Evolutionary conservation across 1,284 basidiomycete species (phyloP).

Genomic region (Fomitopsis palustris): DNA sequence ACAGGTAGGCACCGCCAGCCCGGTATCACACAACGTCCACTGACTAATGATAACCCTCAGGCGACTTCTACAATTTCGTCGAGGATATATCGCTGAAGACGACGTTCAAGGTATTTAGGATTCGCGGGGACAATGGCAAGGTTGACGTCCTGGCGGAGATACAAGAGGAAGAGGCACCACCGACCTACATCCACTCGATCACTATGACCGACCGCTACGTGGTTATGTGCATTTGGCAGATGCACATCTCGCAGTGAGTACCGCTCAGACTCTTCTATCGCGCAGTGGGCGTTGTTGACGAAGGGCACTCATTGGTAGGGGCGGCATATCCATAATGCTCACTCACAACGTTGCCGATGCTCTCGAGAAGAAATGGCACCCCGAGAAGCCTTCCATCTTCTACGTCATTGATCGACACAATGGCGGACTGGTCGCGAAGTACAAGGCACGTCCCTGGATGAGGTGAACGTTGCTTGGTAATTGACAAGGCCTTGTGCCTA

Average conservation of each 20-base stretch:
- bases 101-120: slow-evolving; percentile 31
- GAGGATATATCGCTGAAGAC: slow-evolving; percentile 22
- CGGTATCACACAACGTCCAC: not conserved
- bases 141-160: slow-evolving; percentile 35
- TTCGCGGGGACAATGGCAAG: slow-evolving; percentile 24
- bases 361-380: slow-evolving; percentile 28
- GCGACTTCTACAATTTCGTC: slow-evolving; percentile 35
- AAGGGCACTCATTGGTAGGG: slow-evolving; percentile 8
- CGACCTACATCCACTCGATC: slow-evolving; percentile 34
- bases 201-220: slow-evolving; percentile 33
- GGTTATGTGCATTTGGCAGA: slow-evolving; percentile 32
- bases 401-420: slow-evolving; percentile 34
- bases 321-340: slow-evolving; percentile 20
- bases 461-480: too few relatives aligned
- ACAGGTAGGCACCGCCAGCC: slow-evolving; percentile 29
- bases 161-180: slow-evolving; percentile 28
- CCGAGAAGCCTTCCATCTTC: slow-evolving; percentile 26
- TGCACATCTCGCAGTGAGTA: slow-evolving; percentile 19
- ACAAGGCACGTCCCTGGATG: slow-evolving; percentile 16
- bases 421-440: slow-evolving; percentile 31
- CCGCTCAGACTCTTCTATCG: too few relatives aligned
- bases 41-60: too few relatives aligned
- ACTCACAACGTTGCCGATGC: slow-evolving; percentile 28
- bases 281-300: too few relatives aligned
- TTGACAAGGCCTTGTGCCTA: slow-evolving; percentile 11